Conservation (phyloP, 768 basidiomycete species). For the Leucocoprinus sp. region DNA sequence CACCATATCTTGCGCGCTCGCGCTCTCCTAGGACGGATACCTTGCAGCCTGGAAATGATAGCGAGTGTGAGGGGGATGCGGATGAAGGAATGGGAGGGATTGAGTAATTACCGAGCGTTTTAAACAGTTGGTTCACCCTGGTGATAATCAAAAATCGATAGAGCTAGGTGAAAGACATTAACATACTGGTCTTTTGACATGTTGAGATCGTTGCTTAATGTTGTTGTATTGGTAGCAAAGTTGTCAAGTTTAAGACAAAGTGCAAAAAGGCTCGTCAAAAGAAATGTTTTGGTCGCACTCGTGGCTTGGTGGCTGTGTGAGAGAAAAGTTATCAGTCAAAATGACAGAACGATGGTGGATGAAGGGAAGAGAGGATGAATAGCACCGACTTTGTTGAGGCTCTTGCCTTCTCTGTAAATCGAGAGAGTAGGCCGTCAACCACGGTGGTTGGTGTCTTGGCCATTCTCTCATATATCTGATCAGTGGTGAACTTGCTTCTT, state of each 20-base stretch:
- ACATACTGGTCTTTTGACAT: constrained; percentile 60
- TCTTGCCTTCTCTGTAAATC: constrained; percentile 74
- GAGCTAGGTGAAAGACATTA: not conserved
- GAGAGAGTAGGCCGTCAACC: constrained; percentile 62
- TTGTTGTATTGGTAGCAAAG: constrained; percentile 59
- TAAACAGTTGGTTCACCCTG: constrained; percentile 63
- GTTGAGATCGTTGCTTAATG: constrained; percentile 68
- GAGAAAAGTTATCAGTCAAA: not conserved
- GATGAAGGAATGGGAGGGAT: not conserved
- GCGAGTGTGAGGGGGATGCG: constrained; percentile 17
- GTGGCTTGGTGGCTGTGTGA: constrained; percentile 47
- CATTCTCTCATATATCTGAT: constrained; percentile 49
- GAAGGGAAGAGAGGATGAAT: not conserved
- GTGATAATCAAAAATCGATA: constrained; percentile 3
- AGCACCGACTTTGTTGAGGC: constrained; percentile 53
- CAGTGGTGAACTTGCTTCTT: constrained; percentile 35
- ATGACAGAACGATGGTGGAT: not conserved
- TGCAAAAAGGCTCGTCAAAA: constrained; percentile 75
- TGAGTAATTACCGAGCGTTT: constrained; percentile 50
- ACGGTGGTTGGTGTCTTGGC: constrained; percentile 51
- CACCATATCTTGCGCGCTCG: constrained; percentile 63
- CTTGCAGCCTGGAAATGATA: constrained; percentile 53
- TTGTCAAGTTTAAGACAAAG: constrained; percentile 74
- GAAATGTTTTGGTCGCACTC: constrained; percentile 56
- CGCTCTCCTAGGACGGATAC: constrained; percentile 45